phyloP scores from a whole-genome alignment of 148 eudicot species.

The Nepenthes gracilis region DNA sequence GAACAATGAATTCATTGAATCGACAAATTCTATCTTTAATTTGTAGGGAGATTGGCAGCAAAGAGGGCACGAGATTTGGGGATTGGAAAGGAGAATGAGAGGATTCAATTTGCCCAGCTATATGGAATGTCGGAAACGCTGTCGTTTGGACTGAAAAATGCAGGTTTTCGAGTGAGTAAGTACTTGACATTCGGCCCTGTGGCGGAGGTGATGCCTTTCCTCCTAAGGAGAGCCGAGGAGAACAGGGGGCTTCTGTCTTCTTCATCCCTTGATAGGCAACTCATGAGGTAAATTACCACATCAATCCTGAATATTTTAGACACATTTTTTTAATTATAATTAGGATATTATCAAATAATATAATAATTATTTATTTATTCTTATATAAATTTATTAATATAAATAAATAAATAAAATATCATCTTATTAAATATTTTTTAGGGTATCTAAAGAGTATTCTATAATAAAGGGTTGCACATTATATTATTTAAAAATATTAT shows the following conservation, averaged over 20 bases:
- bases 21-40: not conserved
- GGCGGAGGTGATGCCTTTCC: conserved; percentile 69
- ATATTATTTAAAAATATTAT: too few species aligned
- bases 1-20: not conserved
- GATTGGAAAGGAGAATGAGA: conserved; percentile 32
- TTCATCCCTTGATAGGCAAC: conserved; percentile 53
- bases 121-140: conserved; percentile 89
- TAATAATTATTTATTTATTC: too few species aligned
- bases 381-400: too few species aligned
- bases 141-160: conserved; percentile 62
- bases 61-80: conserved; percentile 47
- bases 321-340: too few species aligned
- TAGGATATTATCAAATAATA: too few species aligned
- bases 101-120: conserved; percentile 75
- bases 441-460: too few species aligned
- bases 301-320: not conserved
- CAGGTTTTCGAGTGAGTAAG: conserved; percentile 89
- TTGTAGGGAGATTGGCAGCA: conserved; percentile 57
- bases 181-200: conserved; percentile 88
- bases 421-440: too few species aligned
- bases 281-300: conserved; percentile 44
- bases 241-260: conserved; percentile 74
- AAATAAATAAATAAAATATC: too few species aligned
- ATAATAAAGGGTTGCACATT: too few species aligned
- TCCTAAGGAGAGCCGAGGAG: conserved; percentile 83